Evolutionary conservation across 495 filamentous ascomycete species (phyloP).

Genomic region (Penicillium diatomitis): DNA sequence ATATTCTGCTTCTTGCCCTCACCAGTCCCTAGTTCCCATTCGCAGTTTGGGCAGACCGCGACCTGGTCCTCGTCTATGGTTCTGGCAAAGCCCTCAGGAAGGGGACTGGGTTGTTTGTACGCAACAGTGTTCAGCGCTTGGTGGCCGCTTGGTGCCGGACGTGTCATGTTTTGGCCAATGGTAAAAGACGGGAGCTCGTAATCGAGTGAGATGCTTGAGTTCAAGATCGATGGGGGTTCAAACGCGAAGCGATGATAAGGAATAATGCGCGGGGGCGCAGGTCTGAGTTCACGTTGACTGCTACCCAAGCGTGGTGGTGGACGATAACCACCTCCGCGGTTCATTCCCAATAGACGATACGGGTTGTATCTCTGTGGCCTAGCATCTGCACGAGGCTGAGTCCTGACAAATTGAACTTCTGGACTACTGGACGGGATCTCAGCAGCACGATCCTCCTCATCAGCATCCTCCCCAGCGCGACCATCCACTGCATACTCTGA

Average conservation of each 20-base stretch:
- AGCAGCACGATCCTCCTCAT: too few species aligned
- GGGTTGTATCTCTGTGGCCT: slow-evolving; percentile 1
- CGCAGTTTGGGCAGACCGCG: slow-evolving; percentile 64
- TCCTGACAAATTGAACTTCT: slow-evolving; percentile 32
- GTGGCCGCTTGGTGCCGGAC: too few species aligned
- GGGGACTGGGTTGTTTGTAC: slow-evolving; percentile 51
- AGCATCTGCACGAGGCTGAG: slow-evolving; percentile 12
- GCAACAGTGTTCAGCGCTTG: slow-evolving; percentile 12
- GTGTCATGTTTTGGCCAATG: slow-evolving; percentile 5
- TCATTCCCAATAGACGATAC: too few species aligned
- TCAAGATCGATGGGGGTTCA: background rate
- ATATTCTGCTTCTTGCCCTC: slow-evolving; percentile 54
- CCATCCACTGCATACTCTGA: slow-evolving; percentile 6
- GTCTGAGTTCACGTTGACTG: too few species aligned
- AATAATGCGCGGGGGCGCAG: too few species aligned
- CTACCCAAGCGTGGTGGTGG: too few species aligned
- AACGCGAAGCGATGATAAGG: too few species aligned
- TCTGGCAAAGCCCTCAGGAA: slow-evolving; percentile 56
- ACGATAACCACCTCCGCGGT: too few species aligned
- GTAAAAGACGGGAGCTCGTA: slow-evolving; percentile 16
- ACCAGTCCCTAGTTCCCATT: slow-evolving; percentile 55
- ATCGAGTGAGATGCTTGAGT: slow-evolving; percentile 1
- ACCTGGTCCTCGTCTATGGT: slow-evolving; percentile 52
- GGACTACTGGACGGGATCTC: slow-evolving; percentile 20
- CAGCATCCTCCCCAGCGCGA: too few species aligned